Percentiles rank a stretch among this genome's conserved stretches.
These are phyloP conservation scores for Fistulinella prunicolor DNA, from an alignment of 768 basidiomycete species.

Conservation along the genomic window DNA sequence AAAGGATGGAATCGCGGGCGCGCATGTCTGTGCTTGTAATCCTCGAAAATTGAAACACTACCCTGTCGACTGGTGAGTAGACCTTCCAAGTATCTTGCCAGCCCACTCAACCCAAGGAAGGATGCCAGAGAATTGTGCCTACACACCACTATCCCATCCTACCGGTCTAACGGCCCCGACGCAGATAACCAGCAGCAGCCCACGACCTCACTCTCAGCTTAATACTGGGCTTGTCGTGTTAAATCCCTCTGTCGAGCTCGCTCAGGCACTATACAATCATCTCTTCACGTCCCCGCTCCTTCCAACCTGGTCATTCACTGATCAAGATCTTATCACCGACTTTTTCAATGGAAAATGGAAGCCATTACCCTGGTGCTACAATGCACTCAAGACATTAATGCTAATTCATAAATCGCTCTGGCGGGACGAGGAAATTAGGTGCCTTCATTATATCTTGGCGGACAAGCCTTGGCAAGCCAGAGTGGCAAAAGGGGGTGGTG, in stretches of 20 bases:
- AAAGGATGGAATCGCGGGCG: slow-evolving; percentile 77
- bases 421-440: slow-evolving; percentile 81
- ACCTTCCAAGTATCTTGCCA: not conserved
- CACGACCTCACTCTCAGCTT: slow-evolving; percentile 76
- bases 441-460: slow-evolving; percentile 81
- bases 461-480: slow-evolving; percentile 85
- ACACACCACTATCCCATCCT: slow-evolving; percentile 52
- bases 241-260: slow-evolving; percentile 61
- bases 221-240: slow-evolving; percentile 91
- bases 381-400: slow-evolving; percentile 87
- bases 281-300: slow-evolving; percentile 48
- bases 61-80: slow-evolving; percentile 75
- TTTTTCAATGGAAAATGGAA: slow-evolving; percentile 78
- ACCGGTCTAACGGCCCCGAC: slow-evolving; percentile 47
- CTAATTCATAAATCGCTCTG: slow-evolving; percentile 71
- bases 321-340: slow-evolving; percentile 87
- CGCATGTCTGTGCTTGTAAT: slow-evolving; percentile 93
- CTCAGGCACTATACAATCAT: slow-evolving; percentile 48
- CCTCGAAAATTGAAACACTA: slow-evolving; percentile 82
- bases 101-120: slow-evolving; percentile 38
- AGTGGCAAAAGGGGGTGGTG: slow-evolving; percentile 37
- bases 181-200: slow-evolving; percentile 41
- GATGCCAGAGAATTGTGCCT: slow-evolving; percentile 90
- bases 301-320: slow-evolving; percentile 68
- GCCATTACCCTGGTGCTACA: slow-evolving; percentile 84